A percentile compares a stretch with the other conserved stretches of the same genome.
These are phyloP conservation scores for Phaeoacremonium minimum DNA, from an alignment of 2,329 filamentous ascomycete genomes.

Conservation along the genomic window DNA sequence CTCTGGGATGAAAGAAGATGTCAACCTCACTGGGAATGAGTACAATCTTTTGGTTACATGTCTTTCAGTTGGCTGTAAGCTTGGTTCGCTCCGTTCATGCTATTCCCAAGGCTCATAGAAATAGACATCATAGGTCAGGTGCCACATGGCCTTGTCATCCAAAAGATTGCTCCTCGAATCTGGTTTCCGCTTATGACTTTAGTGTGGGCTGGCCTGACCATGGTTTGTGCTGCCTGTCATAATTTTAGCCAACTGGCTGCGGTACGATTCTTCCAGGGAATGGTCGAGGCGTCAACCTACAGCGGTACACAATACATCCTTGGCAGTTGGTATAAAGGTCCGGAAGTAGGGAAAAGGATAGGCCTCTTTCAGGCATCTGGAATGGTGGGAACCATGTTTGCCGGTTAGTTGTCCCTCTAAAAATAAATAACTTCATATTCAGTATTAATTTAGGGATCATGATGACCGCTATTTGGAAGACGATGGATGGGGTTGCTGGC, in stretches of 20 bases:
- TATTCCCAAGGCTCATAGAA: too few relatives aligned
- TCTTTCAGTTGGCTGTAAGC: too few relatives aligned
- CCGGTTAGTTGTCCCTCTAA: too few relatives aligned
- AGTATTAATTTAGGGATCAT: too few relatives aligned
- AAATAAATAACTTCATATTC: too few relatives aligned
- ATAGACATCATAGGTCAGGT: too few relatives aligned
- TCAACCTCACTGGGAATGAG: too few relatives aligned
- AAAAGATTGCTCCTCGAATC: slow-evolving; percentile 40
- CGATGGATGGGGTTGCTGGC: slow-evolving; percentile 31
- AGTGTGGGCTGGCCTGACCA: slow-evolving; percentile 41
- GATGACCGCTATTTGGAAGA: slow-evolving; percentile 38
- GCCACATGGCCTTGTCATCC: slow-evolving; percentile 39
- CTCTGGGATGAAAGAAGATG: too few relatives aligned
- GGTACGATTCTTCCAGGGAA: slow-evolving; percentile 37
- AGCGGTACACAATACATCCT: slow-evolving; percentile 44
- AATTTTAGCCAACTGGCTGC: slow-evolving; percentile 23
- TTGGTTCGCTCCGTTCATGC: too few relatives aligned
- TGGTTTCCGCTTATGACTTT: slow-evolving; percentile 42
- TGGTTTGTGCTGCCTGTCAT: slow-evolving; percentile 19
- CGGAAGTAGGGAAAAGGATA: slow-evolving; percentile 45
- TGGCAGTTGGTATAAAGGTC: slow-evolving; percentile 49
- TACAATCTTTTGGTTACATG: too few relatives aligned
- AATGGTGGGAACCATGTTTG: slow-evolving; percentile 48
- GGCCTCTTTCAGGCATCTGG: slow-evolving; percentile 49
- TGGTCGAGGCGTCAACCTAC: slow-evolving; percentile 43